A percentile compares a stretch with the other conserved stretches of the same genome.
Conservation (phyloP, 192 early-diverging fungal species). For the Linnemannia elongata region DNA sequence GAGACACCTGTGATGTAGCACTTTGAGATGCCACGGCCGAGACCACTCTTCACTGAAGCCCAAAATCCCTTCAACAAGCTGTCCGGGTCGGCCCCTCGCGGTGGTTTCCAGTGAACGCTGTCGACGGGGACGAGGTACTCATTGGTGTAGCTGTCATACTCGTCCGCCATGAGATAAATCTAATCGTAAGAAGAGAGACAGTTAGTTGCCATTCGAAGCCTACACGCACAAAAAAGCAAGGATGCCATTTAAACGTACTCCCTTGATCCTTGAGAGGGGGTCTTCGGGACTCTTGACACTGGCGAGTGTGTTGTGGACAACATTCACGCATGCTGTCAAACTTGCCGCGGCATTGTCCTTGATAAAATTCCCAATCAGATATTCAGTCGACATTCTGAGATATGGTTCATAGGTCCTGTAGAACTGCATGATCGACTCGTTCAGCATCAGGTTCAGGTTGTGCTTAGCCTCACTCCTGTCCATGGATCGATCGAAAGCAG, state of each 20-base stretch:
- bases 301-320: constrained; percentile 27
- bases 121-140: constrained; percentile 37
- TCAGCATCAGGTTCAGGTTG: constrained; percentile 42
- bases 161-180: constrained; percentile 59
- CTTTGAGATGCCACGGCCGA: constrained; percentile 23
- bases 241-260: constrained; percentile 19
- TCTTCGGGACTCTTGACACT: constrained; percentile 32
- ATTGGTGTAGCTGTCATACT: constrained; percentile 58
- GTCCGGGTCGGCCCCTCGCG: constrained; percentile 5
- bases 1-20: constrained; percentile 41
- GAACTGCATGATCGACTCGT: constrained; percentile 41
- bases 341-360: constrained; percentile 20
- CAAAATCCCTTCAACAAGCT: constrained; percentile 53
- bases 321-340: constrained; percentile 24
- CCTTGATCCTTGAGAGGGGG: constrained; percentile 56
- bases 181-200: constrained; percentile 11
- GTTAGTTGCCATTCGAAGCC: constrained; percentile 12
- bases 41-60: constrained; percentile 45
- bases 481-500: constrained; percentile 21
- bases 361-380: constrained; percentile 36
- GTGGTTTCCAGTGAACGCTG: constrained; percentile 28
- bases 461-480: constrained; percentile 14
- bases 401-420: constrained; percentile 47
- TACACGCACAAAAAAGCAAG: constrained; percentile 16
- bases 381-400: constrained; percentile 26